These are phyloP conservation scores for Capillidium heterosporum DNA, from an alignment of 371 early-diverging fungal species.

Conservation along the genomic window DNA sequence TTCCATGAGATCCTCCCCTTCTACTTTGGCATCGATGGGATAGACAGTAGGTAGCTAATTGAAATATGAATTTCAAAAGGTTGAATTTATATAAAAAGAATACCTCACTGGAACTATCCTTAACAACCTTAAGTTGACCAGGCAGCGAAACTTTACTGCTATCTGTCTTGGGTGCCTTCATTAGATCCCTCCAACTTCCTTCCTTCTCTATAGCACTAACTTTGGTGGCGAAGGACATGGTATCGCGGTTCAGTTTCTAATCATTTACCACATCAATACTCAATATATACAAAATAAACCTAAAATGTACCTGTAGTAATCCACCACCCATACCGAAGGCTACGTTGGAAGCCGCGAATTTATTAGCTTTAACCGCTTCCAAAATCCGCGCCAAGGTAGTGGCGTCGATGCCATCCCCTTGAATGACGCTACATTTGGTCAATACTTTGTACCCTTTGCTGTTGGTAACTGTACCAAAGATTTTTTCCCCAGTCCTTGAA, in stretches of 20 bases:
- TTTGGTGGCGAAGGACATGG: constrained; percentile 69
- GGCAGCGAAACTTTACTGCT: constrained; percentile 45
- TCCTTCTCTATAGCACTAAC: constrained; percentile 11
- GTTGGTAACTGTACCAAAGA: constrained; percentile 45
- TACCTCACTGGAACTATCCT: not conserved
- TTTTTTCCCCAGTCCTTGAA: constrained; percentile 35
- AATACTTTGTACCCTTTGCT: constrained; percentile 44
- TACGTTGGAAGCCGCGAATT: constrained; percentile 45
- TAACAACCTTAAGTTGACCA: constrained; percentile 31
- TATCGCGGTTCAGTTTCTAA: constrained; percentile 55
- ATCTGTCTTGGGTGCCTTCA: constrained; percentile 62
- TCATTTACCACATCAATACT: not conserved
- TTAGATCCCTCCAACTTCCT: constrained; percentile 25
- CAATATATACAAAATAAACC: not conserved
- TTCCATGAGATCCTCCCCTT: constrained; percentile 14
- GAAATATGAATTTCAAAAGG: not conserved
- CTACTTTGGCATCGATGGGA: constrained; percentile 12
- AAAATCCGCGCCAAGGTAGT: constrained; percentile 25
- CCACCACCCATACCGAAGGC: constrained; percentile 79
- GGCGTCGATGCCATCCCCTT: constrained; percentile 61
- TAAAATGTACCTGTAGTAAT: constrained; percentile 17
- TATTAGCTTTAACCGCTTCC: constrained; percentile 24
- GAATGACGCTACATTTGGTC: constrained; percentile 42
- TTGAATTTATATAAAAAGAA: not conserved
- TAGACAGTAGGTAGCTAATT: constrained; percentile 20